Base-by-base conservation (phyloP, 2,329 filamentous ascomycete genomes). In the Xylaria sp. region DNA sequence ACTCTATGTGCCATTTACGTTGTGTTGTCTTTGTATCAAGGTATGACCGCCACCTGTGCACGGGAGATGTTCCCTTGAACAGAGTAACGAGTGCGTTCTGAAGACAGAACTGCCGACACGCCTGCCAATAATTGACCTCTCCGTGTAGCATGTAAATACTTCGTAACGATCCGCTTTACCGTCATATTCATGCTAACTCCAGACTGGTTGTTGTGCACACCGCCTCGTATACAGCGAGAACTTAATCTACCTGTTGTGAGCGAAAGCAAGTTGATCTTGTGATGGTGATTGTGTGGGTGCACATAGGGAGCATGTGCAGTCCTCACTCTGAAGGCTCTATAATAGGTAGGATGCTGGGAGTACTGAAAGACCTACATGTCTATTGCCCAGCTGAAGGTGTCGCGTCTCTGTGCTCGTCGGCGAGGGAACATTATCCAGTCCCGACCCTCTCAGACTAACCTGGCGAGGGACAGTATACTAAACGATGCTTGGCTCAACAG, bases 121-220 rank as follows among this genome's bases (percentile, higher is more conserved):
- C 31, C 48, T 28, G 39, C 62, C 31, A 39, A 43, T 57, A 18
- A 43, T 36, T 56, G 65, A 58, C 20, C 51, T 55, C 31, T 28
- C 36, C 52, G 13, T 9, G 49, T 31, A 54, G 57, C 54, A 60
- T 68, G 49, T 55, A 39, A 69, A 56, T 61, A 10, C 59, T 62
- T 63, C 62, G 59, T 61, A 28, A 25, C 49, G 49, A 59, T 52
- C 62, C 60, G 36, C 55, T 57, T 71, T 36, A 9, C 33, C 56
- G 63, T 66, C 66, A 63, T 36, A 41, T n/a, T n/a, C 18, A 66
- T 66, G 58, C 58, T 60, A 31, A 39, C 18, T 20, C 25, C n/a
- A 43, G 25, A 20, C 7, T 54, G 54, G 31, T 36, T 36, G 33
- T 36, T 46, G 41, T 65, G 59, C 62, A 67, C 62, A 57, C 39